phyloP scores from a whole-genome alignment of 495 filamentous ascomycete genomes.

The Podospora fimiseda region DNA sequence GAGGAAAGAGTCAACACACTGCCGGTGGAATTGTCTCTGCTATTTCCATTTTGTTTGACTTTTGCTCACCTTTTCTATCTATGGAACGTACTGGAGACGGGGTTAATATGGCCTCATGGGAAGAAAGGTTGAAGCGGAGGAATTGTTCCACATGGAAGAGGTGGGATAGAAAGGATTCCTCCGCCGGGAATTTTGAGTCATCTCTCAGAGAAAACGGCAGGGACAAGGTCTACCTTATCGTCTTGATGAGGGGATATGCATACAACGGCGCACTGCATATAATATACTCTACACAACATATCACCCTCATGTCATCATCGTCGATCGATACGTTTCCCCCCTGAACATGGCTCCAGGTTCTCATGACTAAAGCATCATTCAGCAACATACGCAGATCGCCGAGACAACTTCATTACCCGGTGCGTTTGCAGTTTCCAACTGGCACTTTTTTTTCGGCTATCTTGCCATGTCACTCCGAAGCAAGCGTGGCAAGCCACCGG shows the following conservation, averaged over 20 bases:
- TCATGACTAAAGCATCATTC: not conserved
- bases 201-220: too few relatives aligned
- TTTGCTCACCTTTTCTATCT: not conserved
- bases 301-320: not conserved
- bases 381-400: not conserved
- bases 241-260: not conserved
- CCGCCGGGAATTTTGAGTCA: too few relatives aligned
- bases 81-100: too few relatives aligned
- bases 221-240: too few relatives aligned
- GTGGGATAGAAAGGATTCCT: too few relatives aligned
- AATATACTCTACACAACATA: not conserved
- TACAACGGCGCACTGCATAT: not conserved
- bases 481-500: constrained; percentile 1
- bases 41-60: not conserved
- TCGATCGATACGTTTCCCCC: not conserved
- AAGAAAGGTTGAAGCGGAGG: too few relatives aligned
- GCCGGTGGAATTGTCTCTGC: not conserved
- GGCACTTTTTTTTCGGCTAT: not conserved
- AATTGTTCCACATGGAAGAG: too few relatives aligned
- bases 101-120: too few relatives aligned
- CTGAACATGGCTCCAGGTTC: not conserved
- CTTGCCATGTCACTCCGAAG: constrained; percentile 1
- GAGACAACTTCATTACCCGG: not conserved
- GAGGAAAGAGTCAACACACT: not conserved
- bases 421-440: too few relatives aligned